phyloP scores from a whole-genome alignment of 768 basidiomycete genomes.

The Multifurca ochricompacta region DNA sequence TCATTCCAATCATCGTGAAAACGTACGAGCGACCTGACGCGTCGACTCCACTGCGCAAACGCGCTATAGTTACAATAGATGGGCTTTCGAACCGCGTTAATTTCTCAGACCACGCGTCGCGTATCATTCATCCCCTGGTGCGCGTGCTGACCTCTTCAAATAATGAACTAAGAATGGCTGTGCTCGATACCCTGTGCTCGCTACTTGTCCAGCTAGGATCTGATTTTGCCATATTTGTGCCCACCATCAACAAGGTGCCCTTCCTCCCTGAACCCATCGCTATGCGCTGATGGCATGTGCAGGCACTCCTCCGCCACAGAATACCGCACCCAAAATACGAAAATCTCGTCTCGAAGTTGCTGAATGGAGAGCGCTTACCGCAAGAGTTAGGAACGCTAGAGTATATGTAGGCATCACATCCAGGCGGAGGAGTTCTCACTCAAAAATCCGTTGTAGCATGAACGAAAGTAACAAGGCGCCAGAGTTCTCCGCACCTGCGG shows the following conservation, averaged over 20 bases:
- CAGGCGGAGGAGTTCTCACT: background rate
- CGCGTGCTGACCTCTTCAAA: slow-evolving; percentile 69
- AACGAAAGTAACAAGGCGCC: slow-evolving; percentile 55
- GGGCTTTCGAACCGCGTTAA: slow-evolving; percentile 88
- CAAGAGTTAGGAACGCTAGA: slow-evolving; percentile 75
- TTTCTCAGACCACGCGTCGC: slow-evolving; percentile 94
- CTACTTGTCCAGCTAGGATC: slow-evolving; percentile 89
- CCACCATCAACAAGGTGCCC: slow-evolving; percentile 89
- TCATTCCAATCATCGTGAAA: slow-evolving; percentile 89
- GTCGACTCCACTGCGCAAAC: slow-evolving; percentile 67
- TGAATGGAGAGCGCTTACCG: slow-evolving; percentile 87
- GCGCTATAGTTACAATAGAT: slow-evolving; percentile 87
- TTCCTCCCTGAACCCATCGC: background rate
- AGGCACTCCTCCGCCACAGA: slow-evolving; percentile 72
- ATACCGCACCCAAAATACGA: slow-evolving; percentile 84
- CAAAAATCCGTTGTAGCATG: slow-evolving; percentile 28
- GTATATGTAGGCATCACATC: slow-evolving; percentile 39
- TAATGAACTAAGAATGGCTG: slow-evolving; percentile 75
- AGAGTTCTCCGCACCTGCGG: slow-evolving; percentile 67
- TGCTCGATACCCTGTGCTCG: slow-evolving; percentile 91
- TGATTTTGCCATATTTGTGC: slow-evolving; percentile 96
- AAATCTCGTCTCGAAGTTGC: slow-evolving; percentile 74
- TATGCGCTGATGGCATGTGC: slow-evolving; percentile 4
- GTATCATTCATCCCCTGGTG: slow-evolving; percentile 92
- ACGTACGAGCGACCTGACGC: slow-evolving; percentile 81